Conservation (phyloP, 257 asterid species). For the Nicotiana tabacum region DNA sequence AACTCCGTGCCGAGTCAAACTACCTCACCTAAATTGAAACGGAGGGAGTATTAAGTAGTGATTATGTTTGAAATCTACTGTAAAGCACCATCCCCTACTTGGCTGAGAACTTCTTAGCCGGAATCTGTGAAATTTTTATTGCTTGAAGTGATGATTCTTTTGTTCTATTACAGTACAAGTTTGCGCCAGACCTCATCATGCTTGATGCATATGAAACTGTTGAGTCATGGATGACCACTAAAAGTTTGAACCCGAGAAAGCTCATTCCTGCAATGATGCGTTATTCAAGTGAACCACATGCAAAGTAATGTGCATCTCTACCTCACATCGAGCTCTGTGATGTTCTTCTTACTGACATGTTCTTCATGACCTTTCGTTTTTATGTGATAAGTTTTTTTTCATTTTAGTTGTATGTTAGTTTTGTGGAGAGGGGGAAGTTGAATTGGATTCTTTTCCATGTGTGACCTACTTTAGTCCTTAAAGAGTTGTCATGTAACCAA, state of each 20-base stretch:
- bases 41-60: background rate
- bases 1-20: no score
- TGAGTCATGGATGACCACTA: conserved; percentile 94
- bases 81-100: background rate
- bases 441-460: background rate
- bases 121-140: conserved; percentile 1
- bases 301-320: conserved; percentile 56
- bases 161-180: conserved; percentile 72
- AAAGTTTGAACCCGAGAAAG: conserved; percentile 84
- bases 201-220: conserved; percentile 99
- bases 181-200: conserved; percentile 95
- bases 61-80: background rate
- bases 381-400: background rate
- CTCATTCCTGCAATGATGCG: conserved; percentile 99
- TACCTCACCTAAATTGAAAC: no score
- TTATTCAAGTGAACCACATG: conserved; percentile 93
- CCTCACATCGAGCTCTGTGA: background rate
- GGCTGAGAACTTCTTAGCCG: background rate
- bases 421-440: background rate
- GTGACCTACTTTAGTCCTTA: background rate
- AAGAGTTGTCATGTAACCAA: background rate
- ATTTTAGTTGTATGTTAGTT: background rate
- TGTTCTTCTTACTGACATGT: conserved; percentile 6
- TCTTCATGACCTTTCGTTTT: conserved; percentile 4
- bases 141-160: conserved; percentile 16